Conservation (phyloP, 345 rosid genomes). For the Syzygium grande region DNA sequence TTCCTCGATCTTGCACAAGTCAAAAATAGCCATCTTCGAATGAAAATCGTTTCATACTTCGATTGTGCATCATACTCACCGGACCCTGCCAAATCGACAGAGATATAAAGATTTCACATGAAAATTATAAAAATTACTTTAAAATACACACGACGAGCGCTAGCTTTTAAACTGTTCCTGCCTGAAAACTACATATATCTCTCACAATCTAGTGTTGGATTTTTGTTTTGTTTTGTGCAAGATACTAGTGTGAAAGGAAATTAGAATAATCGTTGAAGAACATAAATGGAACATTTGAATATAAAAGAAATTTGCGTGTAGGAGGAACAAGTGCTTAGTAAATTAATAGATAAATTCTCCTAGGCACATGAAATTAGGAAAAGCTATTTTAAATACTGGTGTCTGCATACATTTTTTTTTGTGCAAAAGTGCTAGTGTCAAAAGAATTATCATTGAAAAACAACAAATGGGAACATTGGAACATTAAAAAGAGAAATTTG, state of each 20-base stretch:
- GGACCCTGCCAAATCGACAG: rapidly evolving
- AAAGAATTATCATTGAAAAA: background rate
- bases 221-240: background rate
- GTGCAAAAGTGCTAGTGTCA: background rate
- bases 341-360: background rate
- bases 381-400: background rate
- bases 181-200: background rate
- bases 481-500: background rate
- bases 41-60: background rate
- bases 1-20: background rate
- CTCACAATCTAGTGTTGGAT: background rate
- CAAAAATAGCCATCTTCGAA: background rate
- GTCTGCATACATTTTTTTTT: background rate
- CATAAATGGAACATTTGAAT: background rate
- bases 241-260: background rate
- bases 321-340: background rate
- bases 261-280: background rate
- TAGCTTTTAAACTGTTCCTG: background rate
- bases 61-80: background rate
- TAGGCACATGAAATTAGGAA: background rate
- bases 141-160: background rate
- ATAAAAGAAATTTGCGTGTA: background rate
- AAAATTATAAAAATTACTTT: background rate
- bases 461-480: background rate
- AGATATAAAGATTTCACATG: background rate